phyloP scores from a whole-genome alignment of 2,329 filamentous ascomycete genomes.

The Exophiala sp. region DNA sequence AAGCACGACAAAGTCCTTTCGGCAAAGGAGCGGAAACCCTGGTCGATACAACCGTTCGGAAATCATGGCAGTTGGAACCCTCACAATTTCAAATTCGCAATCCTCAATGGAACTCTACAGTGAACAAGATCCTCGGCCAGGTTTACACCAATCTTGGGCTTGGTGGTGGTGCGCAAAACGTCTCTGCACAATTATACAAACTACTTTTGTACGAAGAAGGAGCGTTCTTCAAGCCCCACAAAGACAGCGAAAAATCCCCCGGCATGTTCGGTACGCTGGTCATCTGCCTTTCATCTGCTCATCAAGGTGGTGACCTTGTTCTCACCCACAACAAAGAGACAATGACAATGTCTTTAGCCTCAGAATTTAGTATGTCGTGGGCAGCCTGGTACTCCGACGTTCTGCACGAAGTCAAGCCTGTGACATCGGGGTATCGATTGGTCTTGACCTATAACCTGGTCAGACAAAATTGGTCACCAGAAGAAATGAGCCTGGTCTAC shows the following conservation, averaged over 20 bases:
- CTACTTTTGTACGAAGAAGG: conserved; percentile 51
- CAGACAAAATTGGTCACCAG: conserved; percentile 18
- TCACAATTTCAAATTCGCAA: too few species aligned
- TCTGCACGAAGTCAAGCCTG: conserved; percentile 31
- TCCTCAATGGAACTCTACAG: conserved; percentile 30
- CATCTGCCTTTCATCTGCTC: conserved; percentile 47
- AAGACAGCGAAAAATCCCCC: conserved; percentile 46
- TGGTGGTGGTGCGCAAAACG: conserved; percentile 30
- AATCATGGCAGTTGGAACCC: conserved; percentile 23
- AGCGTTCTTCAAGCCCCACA: conserved; percentile 48
- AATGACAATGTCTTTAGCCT: conserved; percentile 33
- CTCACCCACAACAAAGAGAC: conserved; percentile 37
- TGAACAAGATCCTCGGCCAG: conserved; percentile 6
- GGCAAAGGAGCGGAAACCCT: conserved; percentile 45
- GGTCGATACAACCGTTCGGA: conserved; percentile 44
- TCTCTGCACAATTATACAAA: conserved; percentile 42
- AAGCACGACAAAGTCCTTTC: conserved; percentile 30
- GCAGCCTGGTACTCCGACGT: conserved; percentile 35
- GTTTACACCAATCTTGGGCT: conserved; percentile 8
- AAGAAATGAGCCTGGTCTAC: background rate
- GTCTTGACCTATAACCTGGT: conserved; percentile 55
- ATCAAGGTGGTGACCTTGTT: conserved; percentile 46
- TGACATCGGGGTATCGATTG: conserved; percentile 48
- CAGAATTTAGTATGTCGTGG: conserved; percentile 30
- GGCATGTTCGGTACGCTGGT: conserved; percentile 52